Evolutionary conservation across 306 rosid species (phyloP).

Genomic region (Phaseolus lunatus): DNA sequence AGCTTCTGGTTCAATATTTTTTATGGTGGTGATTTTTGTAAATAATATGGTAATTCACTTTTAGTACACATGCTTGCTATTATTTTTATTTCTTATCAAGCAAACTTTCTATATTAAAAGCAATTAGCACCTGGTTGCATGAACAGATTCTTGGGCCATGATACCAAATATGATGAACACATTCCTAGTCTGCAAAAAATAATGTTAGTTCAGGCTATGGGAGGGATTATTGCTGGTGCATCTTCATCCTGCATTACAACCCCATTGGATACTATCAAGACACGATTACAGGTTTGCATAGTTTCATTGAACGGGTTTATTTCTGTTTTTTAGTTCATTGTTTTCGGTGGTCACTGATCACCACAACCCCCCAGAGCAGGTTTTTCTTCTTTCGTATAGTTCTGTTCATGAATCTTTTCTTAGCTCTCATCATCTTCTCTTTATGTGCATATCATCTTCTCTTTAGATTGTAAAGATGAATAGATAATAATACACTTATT

Average conservation of each 20-base stretch:
- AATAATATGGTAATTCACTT: constrained; percentile 31
- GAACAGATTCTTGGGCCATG: constrained; percentile 63
- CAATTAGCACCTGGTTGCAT: constrained; percentile 39
- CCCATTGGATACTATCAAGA: constrained; percentile 96
- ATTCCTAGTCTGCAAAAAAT: constrained; percentile 65
- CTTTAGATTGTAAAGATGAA: neutral
- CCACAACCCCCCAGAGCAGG: neutral
- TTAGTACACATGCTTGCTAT: constrained; percentile 5
- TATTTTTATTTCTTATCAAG: constrained; percentile 27
- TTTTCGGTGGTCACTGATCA: constrained; percentile 10
- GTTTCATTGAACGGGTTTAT: constrained; percentile 12
- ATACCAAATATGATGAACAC: constrained; percentile 47
- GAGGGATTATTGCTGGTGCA: constrained; percentile 91
- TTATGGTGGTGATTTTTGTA: neutral
- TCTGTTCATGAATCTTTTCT: constrained; percentile 6
- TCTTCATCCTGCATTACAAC: constrained; percentile 87
- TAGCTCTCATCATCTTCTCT: neutral
- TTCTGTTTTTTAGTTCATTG: constrained; percentile 32
- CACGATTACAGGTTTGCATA: constrained; percentile 86
- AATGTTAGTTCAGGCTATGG: constrained; percentile 81
- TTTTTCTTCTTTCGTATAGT: neutral
- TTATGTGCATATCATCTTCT: neutral
- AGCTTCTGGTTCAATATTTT: constrained; percentile 6
- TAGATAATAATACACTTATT: neutral
- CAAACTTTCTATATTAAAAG: neutral